These are phyloP conservation scores for Mycena vitilis DNA, from an alignment of 768 basidiomycete species.

Conservation along the genomic window DNA sequence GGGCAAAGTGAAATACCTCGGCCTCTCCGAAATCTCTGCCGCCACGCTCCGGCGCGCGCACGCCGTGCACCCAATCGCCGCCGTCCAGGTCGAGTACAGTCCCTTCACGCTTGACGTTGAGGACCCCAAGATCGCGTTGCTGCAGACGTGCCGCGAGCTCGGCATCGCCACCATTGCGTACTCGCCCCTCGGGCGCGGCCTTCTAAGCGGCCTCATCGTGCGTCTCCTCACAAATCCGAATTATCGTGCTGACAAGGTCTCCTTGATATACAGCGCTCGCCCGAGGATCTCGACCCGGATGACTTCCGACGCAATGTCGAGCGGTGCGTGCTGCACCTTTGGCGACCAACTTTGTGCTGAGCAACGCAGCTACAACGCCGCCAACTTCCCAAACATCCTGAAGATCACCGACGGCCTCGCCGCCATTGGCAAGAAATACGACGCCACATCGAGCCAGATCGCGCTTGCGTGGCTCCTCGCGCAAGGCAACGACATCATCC, in stretches of 20 bases:
- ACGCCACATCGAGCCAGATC: slow-evolving; percentile 27
- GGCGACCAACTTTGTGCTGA: neutral
- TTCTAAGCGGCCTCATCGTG: slow-evolving; percentile 61
- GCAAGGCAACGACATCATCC: slow-evolving; percentile 30
- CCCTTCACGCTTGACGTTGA: slow-evolving; percentile 63
- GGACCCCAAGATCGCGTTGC: slow-evolving; percentile 52
- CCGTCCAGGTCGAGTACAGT: slow-evolving; percentile 64
- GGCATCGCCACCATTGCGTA: slow-evolving; percentile 64
- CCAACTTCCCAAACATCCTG: slow-evolving; percentile 58
- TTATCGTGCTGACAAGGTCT: neutral
- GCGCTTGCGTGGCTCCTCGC: slow-evolving; percentile 35
- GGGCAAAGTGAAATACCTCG: slow-evolving; percentile 62
- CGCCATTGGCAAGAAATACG: slow-evolving; percentile 46
- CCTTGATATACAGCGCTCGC: slow-evolving; percentile 39
- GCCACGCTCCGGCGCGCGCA: slow-evolving; percentile 61
- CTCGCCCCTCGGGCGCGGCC: slow-evolving; percentile 63
- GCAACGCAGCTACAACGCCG: slow-evolving; percentile 38
- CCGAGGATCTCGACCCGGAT: slow-evolving; percentile 44
- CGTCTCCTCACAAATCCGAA: slow-evolving; percentile 14
- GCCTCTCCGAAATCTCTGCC: slow-evolving; percentile 64
- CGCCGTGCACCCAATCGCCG: slow-evolving; percentile 61
- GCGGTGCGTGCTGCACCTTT: slow-evolving; percentile 22
- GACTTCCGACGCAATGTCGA: slow-evolving; percentile 46
- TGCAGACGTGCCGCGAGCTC: slow-evolving; percentile 59
- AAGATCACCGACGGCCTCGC: slow-evolving; percentile 48